Base-by-base conservation (phyloP, 164 flowering plant species). In the Houttuynia cordata region DNA sequence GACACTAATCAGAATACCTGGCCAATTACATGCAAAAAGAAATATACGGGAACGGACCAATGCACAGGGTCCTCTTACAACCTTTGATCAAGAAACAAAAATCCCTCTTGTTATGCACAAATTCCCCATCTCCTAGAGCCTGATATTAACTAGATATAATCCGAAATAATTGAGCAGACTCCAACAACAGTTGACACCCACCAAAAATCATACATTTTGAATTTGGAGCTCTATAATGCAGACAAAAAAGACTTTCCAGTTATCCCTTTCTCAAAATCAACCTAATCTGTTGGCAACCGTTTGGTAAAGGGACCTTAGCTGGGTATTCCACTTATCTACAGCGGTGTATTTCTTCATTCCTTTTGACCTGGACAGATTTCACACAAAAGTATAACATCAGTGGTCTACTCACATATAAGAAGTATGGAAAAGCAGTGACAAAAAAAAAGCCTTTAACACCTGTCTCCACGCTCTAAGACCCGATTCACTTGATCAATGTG, bases 261-360 rank as follows among this genome's bases (percentile, higher is more conserved):
- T 57, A 12, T 25, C 47, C 60, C 68, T 14, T 23, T 42, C 24
- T 22, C 14, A 18, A 22, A 52, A 10, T 82, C 74, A 82, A 65
- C 76, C 76, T 10, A 93, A 81, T 61, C 93, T 68, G 68, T 83
- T 90, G 79, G 77, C 65, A 25, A 94, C 64, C 39, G 89, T 87
- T 66, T 83, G 96, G 61, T 76, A 80, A 17, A 94, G 82, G 21
- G 93, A 84, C 70, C 69, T 77, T 9, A 94, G 88, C 80, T 91
- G 99, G 14, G 90, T 79, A 79, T 91, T 94, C 99, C 99, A 94
- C 72, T 91, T 94, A 42, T 94, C 96, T 57, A 94, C 71, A n/a
- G 97, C 96, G 10, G 84, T 66, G 64, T 83, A 87, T 73, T 88
- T 90, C 70, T 86, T 86, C 93, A 82, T 83, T 59, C 97, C 99